Conservation (phyloP, 805 yeast species). For the Metschnikowia sp. region DNA sequence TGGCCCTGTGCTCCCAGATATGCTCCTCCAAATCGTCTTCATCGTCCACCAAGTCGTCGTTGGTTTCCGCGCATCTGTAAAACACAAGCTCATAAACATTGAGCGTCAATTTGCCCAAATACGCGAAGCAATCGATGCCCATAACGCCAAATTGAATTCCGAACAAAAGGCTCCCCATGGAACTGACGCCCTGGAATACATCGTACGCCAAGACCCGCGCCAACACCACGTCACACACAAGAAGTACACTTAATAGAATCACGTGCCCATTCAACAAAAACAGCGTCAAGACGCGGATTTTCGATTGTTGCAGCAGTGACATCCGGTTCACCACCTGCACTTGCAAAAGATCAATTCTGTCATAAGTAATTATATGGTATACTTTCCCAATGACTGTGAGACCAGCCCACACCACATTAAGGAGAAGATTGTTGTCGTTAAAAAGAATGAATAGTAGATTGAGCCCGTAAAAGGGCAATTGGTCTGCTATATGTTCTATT, state of each 20-base stretch:
- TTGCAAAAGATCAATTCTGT: slow-evolving; percentile 44
- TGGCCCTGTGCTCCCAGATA: slow-evolving; percentile 68
- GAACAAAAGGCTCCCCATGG: slow-evolving; percentile 60
- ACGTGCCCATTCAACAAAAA: slow-evolving; percentile 40
- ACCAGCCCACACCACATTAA: slow-evolving; percentile 41
- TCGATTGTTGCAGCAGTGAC: slow-evolving; percentile 13
- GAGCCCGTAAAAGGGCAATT: slow-evolving; percentile 31
- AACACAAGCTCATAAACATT: slow-evolving; percentile 53
- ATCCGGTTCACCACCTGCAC: slow-evolving; percentile 27
- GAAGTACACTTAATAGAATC: slow-evolving; percentile 42
- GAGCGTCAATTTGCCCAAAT: slow-evolving; percentile 44
- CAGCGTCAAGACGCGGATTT: slow-evolving; percentile 27
- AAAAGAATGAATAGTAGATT: slow-evolving; percentile 62
- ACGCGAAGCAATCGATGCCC: slow-evolving; percentile 49
- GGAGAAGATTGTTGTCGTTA: slow-evolving; percentile 57
- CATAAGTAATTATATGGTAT: slow-evolving; percentile 71
- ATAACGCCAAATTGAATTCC: slow-evolving; percentile 75
- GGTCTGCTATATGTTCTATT: slow-evolving; percentile 54
- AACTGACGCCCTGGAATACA: slow-evolving; percentile 46
- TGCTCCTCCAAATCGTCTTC: slow-evolving; percentile 48
- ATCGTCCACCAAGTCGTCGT: slow-evolving; percentile 9
- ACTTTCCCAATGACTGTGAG: slow-evolving; percentile 46
- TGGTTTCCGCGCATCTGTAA: slow-evolving; percentile 29
- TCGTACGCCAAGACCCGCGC: slow-evolving; percentile 57
- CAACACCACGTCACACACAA: slow-evolving; percentile 48